Base-by-base conservation (phyloP, 495 filamentous ascomycete genomes). In the Xylaria sp. region DNA sequence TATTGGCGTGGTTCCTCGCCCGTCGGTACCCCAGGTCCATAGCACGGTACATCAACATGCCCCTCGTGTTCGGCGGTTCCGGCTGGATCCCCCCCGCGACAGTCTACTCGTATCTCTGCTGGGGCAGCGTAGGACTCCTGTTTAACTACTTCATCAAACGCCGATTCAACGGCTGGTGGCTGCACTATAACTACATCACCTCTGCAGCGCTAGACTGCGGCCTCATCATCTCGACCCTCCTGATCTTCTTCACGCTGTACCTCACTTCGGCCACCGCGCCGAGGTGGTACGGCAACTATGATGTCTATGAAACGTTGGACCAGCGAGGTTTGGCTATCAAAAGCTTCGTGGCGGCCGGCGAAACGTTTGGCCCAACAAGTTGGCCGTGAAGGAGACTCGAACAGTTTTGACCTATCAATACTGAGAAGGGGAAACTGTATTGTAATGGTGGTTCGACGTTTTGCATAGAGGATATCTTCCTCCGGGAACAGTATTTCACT, bases 111-210 rank as follows among this genome's bases (percentile, higher is more conserved):
- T 93, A 90, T 75, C 86, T 90, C 55, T 83, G 86, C 71, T 93
- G 91, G 90, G 90, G 88, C n/a, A 82, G 88, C 41, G 87, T 91
- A 24, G 91, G 91, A 3, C 84, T 86, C 64, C 53, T 88, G 50
- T 93, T 92, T 82, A 91, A 93, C 77, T 90, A 87, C 76, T 88
- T 80, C 64, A 87, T 93, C 70, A 84, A 88, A 48, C 82, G 89
- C 71, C 83, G 85, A 70, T 89, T 83, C 79, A 86, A 83, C 41
- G 90, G 90, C 41, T 93, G 91, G 91, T 93, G 90, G 91, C 83
- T 90, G 82, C 88, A 90, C 71, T 93, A 93, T 79, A 94, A 93
- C 82, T 65, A 93, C 77, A 83, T 93, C 73, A 87, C 90, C 0
- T 92, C 91, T 26, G 91, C 92, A 0, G 92, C 88, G 4, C 82